These are phyloP conservation scores for Leccinellum rugosiceps DNA, from an alignment of 768 basidiomycete species.

Conservation along the genomic window DNA sequence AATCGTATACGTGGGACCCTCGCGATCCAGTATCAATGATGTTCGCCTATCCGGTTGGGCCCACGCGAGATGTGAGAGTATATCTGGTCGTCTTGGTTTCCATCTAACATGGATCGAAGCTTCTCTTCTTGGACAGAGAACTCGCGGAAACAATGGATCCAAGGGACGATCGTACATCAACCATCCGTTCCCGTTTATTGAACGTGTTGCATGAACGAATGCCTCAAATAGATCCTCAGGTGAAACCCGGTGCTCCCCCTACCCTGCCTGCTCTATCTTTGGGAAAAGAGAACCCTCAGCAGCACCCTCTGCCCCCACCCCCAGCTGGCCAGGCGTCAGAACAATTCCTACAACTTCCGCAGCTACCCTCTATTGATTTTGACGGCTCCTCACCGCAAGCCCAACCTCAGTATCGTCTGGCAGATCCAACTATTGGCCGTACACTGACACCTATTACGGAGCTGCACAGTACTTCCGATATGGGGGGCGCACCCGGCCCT, in stretches of 20 bases:
- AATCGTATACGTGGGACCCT: conserved; percentile 86
- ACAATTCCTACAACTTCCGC: conserved; percentile 31
- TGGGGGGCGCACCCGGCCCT: conserved; percentile 16
- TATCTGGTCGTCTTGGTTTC: neutral
- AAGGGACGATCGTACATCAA: conserved; percentile 72
- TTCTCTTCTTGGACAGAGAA: conserved; percentile 86
- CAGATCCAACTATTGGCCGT: conserved; percentile 27
- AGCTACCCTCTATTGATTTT: conserved; percentile 62
- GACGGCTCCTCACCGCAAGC: conserved; percentile 23
- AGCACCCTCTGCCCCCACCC: conserved; percentile 27
- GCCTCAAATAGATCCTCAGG: conserved; percentile 36
- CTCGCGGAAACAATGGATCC: conserved; percentile 75
- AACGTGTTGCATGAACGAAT: conserved; percentile 64
- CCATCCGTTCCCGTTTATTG: conserved; percentile 59
- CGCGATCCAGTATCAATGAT: conserved; percentile 78
- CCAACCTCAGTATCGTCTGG: conserved; percentile 12
- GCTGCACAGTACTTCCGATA: conserved; percentile 32
- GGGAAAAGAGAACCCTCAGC: conserved; percentile 18
- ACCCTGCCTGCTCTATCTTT: conserved; percentile 18
- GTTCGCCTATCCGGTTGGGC: conserved; percentile 92
- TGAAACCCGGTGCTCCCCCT: conserved; percentile 7
- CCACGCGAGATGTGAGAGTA: conserved; percentile 70
- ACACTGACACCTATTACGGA: conserved; percentile 70
- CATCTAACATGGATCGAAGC: conserved; percentile 40
- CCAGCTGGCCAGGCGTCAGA: conserved; percentile 8